Conservation (phyloP, 495 filamentous ascomycete species). For the Monascus purpureus region DNA sequence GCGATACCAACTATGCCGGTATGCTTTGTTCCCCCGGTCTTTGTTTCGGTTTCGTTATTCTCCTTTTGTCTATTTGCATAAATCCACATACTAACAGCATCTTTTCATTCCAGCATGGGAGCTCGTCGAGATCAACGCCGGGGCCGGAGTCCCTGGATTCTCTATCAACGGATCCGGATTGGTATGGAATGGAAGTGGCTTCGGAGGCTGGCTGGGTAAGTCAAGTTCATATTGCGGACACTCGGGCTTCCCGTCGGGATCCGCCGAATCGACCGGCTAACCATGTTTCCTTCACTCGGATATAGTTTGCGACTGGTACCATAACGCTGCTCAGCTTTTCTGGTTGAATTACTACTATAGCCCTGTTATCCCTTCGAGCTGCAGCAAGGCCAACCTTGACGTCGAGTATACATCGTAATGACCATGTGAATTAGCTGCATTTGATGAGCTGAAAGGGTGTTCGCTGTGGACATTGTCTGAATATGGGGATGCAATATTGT, state of each 20-base stretch:
- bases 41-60: not conserved
- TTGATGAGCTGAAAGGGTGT: too few species aligned
- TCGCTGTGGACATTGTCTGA: too few species aligned
- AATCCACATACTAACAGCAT: constrained; percentile 10
- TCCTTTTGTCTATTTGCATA: constrained; percentile 5
- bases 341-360: constrained; percentile 20
- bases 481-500: too few species aligned
- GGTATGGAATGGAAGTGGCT: constrained; percentile 22
- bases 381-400: constrained; percentile 27
- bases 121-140: constrained; percentile 27
- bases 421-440: too few species aligned
- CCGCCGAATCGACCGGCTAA: constrained; percentile 1
- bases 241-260: not conserved
- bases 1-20: constrained; percentile 19
- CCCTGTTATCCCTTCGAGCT: constrained; percentile 24
- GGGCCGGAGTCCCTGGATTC: constrained; percentile 21
- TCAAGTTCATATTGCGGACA: constrained; percentile 4
- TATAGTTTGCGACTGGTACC: constrained; percentile 41
- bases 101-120: constrained; percentile 21
- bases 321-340: constrained; percentile 41
- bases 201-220: constrained; percentile 41
- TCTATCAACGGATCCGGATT: constrained; percentile 22
- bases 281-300: constrained; percentile 1
- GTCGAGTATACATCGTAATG: too few species aligned
- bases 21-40: constrained; percentile 1